These are phyloP conservation scores for Melanogaster broomeanus DNA, from an alignment of 768 basidiomycete genomes.

Conservation along the genomic window DNA sequence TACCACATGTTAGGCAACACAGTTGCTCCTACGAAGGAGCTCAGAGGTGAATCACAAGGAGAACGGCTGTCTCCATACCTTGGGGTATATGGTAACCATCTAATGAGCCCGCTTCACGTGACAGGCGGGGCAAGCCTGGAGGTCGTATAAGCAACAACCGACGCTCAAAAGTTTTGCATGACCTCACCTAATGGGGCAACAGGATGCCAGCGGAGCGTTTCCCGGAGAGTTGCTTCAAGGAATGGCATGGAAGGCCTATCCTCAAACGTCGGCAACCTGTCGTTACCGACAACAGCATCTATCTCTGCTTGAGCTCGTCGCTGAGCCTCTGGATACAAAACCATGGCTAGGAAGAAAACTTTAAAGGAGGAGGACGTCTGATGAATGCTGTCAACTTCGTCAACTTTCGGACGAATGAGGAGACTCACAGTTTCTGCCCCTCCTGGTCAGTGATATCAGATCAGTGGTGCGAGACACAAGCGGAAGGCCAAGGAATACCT, in stretches of 20 bases:
- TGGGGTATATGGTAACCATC: constrained; percentile 1
- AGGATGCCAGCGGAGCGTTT: not conserved
- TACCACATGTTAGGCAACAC: constrained; percentile 33
- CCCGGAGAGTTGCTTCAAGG: not conserved
- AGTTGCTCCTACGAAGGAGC: constrained; percentile 20
- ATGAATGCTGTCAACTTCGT: not conserved
- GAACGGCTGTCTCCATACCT: not conserved
- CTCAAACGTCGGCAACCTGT: not conserved
- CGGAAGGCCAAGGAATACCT: too few relatives aligned
- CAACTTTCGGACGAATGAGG: not conserved
- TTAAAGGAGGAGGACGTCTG: not conserved
- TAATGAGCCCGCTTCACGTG: not conserved
- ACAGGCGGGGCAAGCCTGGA: not conserved
- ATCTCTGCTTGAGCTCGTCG: not conserved
- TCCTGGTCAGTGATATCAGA: not conserved
- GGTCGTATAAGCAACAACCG: not conserved
- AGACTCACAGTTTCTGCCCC: constrained; percentile 1
- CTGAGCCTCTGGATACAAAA: not conserved
- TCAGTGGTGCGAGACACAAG: too few relatives aligned
- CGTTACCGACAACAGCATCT: not conserved
- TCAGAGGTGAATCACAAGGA: not conserved
- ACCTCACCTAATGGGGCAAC: not conserved
- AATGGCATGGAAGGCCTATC: not conserved
- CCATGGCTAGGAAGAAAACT: not conserved
- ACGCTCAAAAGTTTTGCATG: not conserved